These are phyloP conservation scores for Desmodesmus armatus DNA, from an alignment of 139 green algal species.

Conservation along the genomic window DNA sequence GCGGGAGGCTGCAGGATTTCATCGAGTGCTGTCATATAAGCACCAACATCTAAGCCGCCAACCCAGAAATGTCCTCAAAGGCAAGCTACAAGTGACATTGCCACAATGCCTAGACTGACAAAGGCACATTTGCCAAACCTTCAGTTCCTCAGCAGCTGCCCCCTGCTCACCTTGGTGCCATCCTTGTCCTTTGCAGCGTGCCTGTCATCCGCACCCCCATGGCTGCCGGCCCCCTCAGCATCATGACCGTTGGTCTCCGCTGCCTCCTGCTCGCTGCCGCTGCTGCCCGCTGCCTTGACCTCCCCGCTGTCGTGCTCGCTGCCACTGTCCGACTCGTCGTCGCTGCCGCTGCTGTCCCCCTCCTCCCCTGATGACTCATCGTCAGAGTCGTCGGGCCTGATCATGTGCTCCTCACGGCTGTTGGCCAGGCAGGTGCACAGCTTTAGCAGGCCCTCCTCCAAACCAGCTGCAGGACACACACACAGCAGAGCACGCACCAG, in stretches of 20 bases:
- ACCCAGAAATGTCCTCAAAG: too few relatives aligned
- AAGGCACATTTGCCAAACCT: too few relatives aligned
- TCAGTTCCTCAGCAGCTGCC: too few relatives aligned
- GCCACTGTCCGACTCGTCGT: constrained; percentile 18
- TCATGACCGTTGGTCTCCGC: not conserved
- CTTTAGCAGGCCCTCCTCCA: constrained; percentile 43
- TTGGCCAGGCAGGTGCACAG: constrained; percentile 57
- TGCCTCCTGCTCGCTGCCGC: not conserved
- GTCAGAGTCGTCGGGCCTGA: constrained; percentile 29
- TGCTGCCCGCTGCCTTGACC: not conserved
- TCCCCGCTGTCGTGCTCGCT: not conserved
- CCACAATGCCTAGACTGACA: too few relatives aligned
- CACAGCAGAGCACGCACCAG: not conserved
- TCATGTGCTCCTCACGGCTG: constrained; percentile 56
- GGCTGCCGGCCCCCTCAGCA: not conserved
- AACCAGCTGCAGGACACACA: not conserved
- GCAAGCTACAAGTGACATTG: too few relatives aligned
- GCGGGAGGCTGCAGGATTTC: too few relatives aligned
- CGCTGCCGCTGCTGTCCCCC: not conserved
- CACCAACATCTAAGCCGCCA: too few relatives aligned
- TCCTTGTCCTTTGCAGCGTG: not conserved
- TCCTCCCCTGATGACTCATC: not conserved
- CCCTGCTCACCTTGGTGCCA: not conserved
- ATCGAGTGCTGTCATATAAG: too few relatives aligned
- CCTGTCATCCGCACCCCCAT: not conserved